Evolutionary conservation across 2,329 filamentous ascomycete species (phyloP).

Genomic region (Chaetothyriales sp.): DNA sequence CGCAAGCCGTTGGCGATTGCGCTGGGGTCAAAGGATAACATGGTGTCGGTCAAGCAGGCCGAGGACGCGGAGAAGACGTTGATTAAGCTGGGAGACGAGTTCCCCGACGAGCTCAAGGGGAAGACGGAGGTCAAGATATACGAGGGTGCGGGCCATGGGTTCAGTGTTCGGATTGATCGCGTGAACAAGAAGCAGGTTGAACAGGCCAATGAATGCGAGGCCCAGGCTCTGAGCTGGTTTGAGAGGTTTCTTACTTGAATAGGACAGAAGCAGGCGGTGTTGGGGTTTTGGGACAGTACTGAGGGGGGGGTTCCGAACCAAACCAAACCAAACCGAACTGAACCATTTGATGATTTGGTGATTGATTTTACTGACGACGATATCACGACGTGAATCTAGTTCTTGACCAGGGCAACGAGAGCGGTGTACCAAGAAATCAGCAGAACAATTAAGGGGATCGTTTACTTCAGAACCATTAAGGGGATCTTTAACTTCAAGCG

Average conservation of each 20-base stretch:
- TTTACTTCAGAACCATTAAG: too few species aligned
- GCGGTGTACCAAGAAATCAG: too few species aligned
- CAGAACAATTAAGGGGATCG: too few species aligned
- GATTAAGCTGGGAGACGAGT: constrained; percentile 9
- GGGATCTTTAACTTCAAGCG: too few species aligned
- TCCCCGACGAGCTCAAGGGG: background rate
- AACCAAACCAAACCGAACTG: too few species aligned
- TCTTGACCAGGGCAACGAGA: too few species aligned
- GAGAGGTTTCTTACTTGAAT: background rate
- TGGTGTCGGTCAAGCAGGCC: constrained; percentile 29
- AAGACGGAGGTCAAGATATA: constrained; percentile 29
- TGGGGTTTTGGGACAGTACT: too few species aligned
- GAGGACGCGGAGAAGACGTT: constrained; percentile 28
- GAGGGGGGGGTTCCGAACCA: too few species aligned
- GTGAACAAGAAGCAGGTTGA: background rate
- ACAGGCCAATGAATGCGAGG: background rate
- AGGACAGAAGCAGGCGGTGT: background rate
- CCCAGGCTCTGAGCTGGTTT: background rate
- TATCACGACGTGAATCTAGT: too few species aligned
- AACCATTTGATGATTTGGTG: too few species aligned
- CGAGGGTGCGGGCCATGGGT: constrained; percentile 33
- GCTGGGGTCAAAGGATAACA: constrained; percentile 30
- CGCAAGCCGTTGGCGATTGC: constrained; percentile 29
- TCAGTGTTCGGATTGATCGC: constrained; percentile 29
- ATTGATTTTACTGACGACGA: too few species aligned